Evolutionary conservation across 1,284 basidiomycete genomes (phyloP).

Genomic region (Quambalaria eucalypti): DNA sequence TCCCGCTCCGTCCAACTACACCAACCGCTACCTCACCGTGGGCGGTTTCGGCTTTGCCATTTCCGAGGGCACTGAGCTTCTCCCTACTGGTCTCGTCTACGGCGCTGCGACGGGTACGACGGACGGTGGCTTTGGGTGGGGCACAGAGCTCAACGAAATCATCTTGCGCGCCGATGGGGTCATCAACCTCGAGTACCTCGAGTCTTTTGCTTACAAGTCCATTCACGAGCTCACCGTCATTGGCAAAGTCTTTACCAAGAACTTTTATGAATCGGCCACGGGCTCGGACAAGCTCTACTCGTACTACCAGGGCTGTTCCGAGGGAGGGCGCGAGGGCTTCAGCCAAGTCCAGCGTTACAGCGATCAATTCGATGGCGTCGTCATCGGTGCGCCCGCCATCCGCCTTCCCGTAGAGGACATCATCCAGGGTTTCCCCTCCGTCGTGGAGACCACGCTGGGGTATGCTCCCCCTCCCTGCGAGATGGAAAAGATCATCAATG

Average conservation of each 20-base stretch:
- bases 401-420: background rate
- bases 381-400: background rate
- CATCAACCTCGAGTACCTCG: background rate
- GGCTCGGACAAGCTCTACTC: background rate
- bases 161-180: background rate
- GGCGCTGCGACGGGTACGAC: background rate
- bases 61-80: background rate
- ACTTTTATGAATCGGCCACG: background rate
- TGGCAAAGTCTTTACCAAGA: background rate
- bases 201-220: background rate
- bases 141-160: background rate
- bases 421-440: background rate
- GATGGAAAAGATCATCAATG: background rate
- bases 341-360: background rate
- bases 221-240: background rate
- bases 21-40: background rate
- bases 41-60: slow-evolving; percentile 1
- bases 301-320: slow-evolving; percentile 1
- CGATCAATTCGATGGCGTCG: background rate
- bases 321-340: background rate
- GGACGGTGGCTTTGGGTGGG: background rate
- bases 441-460: background rate
- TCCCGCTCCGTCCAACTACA: background rate
- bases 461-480: background rate
- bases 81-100: background rate